phyloP scores from a whole-genome alignment of 768 basidiomycete species.

The Kwoniella botswanensis region DNA sequence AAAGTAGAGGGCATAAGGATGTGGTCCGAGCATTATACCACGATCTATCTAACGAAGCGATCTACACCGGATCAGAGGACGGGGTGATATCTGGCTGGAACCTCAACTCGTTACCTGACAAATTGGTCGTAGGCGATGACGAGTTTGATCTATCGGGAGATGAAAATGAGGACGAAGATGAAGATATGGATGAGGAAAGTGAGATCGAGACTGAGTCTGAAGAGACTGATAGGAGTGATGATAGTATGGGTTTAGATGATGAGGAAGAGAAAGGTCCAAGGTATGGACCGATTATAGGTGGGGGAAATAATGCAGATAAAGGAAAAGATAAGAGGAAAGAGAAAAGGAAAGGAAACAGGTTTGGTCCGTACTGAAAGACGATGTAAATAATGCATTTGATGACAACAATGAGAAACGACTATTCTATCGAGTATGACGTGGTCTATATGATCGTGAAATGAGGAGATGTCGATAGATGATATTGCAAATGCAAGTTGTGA shows the following conservation, averaged over 20 bases:
- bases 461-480: not conserved
- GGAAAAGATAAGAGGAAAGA: constrained; percentile 22
- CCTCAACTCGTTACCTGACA: constrained; percentile 31
- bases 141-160: constrained; percentile 50
- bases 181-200: constrained; percentile 39
- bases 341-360: constrained; percentile 26
- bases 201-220: constrained; percentile 45
- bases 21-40: constrained; percentile 55
- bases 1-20: constrained; percentile 51
- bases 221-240: constrained; percentile 19
- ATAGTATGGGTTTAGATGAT: constrained; percentile 30
- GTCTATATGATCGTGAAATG: not conserved
- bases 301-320: not conserved
- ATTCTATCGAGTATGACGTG: too few relatives aligned
- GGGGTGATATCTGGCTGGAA: constrained; percentile 55
- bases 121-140: constrained; percentile 46
- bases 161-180: constrained; percentile 38
- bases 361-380: constrained; percentile 16
- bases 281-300: constrained; percentile 34
- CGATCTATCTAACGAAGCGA: constrained; percentile 46
- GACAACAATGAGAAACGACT: constrained; percentile 2
- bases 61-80: constrained; percentile 58
- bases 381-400: constrained; percentile 14
- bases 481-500: too few relatives aligned
- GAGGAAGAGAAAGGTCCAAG: constrained; percentile 22